Base-by-base conservation (phyloP, 257 asterid genomes). In the Echites panduratus region DNA sequence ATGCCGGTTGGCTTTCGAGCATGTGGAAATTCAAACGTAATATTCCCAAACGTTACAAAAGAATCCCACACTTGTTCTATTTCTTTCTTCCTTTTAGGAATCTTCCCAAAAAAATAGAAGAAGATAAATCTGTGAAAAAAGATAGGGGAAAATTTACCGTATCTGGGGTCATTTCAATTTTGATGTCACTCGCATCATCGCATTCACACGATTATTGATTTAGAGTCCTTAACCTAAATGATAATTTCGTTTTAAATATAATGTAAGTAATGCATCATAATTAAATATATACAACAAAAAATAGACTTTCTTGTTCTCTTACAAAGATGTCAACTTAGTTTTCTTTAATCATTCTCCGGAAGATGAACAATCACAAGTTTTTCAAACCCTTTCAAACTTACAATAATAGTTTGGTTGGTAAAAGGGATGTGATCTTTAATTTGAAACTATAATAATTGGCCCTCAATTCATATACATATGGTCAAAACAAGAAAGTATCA, bases 401-500 rank as follows among this genome's bases (percentile, higher is more conserved):
- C 26, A 43, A 66, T 16, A 67, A 49, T 67, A 26, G 66, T 72
- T 29, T 29, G 27, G 3, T 63, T 35, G 57, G 17, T 17, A 16
- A 57, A 43, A 16, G n/a, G 9, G n/a, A 44, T 12, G 1, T 48
- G 16, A 16, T 22, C 8, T 49, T 11, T 62, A 62, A 17, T 22
- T 22, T 56, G 68, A 35, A 35, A 32, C 38, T 32, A 32, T 64
- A 64, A 38, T 64, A 38, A 64, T 64, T 64, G 70, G 47, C 35
- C 38, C 27, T 20, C 45, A 44, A 68, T n/a, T 69, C 68, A 47
- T 62, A 64, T 49, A 20, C n/a, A 20, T 20, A 14, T 73, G 44
- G 79, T 75, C 74, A 68, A 59, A 75, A 41, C 47, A 47, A 9
- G 64, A 59, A 2, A 26, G 26, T 29, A 45, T 69, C 32, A 69